Evolutionary conservation across 495 filamentous ascomycete species (phyloP).

Genomic region (Gamarada debralockiae): DNA sequence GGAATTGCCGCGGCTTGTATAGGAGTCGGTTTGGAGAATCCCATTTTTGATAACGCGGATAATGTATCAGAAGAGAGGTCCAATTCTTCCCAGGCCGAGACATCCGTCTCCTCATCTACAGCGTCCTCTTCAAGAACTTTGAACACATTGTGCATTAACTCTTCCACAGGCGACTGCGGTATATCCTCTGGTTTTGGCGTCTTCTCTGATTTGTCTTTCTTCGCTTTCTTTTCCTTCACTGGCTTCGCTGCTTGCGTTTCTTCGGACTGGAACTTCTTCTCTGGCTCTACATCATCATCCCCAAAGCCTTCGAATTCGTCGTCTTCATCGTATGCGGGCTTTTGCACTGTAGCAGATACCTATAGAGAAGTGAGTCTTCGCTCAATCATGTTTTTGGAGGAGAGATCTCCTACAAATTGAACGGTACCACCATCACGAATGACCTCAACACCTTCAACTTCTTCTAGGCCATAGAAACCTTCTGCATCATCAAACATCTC

Average conservation of each 20-base stretch:
- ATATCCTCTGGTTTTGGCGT: conserved; percentile 23
- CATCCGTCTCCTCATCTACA: conserved; percentile 43
- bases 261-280: conserved; percentile 38
- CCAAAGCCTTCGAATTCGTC: conserved; percentile 56
- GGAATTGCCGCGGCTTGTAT: conserved; percentile 80
- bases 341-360: conserved; percentile 15
- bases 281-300: conserved; percentile 33
- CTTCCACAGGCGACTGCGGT: not conserved
- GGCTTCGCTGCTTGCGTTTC: conserved; percentile 34
- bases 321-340: conserved; percentile 24
- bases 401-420: conserved; percentile 47
- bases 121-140: conserved; percentile 32
- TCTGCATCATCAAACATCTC: conserved; percentile 89
- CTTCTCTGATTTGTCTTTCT: conserved; percentile 25
- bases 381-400: not conserved
- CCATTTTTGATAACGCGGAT: conserved; percentile 69
- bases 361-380: conserved; percentile 4
- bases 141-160: conserved; percentile 25
- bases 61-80: conserved; percentile 65
- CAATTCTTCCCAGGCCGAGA: conserved; percentile 74
- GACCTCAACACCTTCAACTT: conserved; percentile 86
- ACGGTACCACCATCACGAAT: conserved; percentile 52
- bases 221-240: conserved; percentile 27
- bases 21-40: conserved; percentile 72
- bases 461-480: conserved; percentile 91